Percentiles rank a stretch among this genome's conserved stretches.
phyloP scores from a whole-genome alignment of 1,284 basidiomycete genomes.

The Moniliophthora roreri region DNA sequence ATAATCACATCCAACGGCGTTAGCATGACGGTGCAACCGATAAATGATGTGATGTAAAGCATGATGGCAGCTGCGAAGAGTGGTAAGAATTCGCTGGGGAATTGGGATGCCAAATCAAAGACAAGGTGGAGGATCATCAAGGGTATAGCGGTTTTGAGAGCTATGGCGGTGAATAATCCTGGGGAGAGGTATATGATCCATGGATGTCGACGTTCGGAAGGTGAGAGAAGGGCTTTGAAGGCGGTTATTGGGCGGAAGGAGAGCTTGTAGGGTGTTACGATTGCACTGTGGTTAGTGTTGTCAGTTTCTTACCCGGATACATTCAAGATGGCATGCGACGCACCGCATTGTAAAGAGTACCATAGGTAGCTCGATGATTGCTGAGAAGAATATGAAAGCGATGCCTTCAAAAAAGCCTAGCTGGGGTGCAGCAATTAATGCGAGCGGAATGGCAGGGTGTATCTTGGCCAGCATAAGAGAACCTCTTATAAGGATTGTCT shows the following conservation, averaged over 20 bases:
- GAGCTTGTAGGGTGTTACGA: conserved; percentile 3
- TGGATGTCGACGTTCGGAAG: neutral
- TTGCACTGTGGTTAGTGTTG: neutral
- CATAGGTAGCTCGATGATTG: conserved; percentile 2
- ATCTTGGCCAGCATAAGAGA: conserved; percentile 4
- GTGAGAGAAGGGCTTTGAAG: neutral
- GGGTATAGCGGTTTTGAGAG: neutral
- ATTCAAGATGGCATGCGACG: neutral
- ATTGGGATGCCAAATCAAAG: neutral
- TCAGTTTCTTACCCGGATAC: neutral
- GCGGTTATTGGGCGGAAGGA: neutral
- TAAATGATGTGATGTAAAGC: neutral
- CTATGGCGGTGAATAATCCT: neutral
- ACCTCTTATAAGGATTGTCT: neutral
- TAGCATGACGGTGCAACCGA: conserved; percentile 3
- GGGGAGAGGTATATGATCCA: conserved; percentile 2
- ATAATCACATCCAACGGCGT: conserved; percentile 3
- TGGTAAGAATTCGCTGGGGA: neutral
- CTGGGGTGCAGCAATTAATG: conserved; percentile 4
- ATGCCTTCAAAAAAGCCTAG: neutral
- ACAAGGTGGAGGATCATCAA: neutral
- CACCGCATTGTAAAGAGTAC: conserved; percentile 1
- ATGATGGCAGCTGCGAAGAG: neutral
- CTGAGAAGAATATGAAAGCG: conserved; percentile 3
- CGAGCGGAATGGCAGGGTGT: conserved; percentile 3